These are phyloP conservation scores for Nicotiana noctiflora DNA, from an alignment of 257 asterid genomes.

Conservation along the genomic window DNA sequence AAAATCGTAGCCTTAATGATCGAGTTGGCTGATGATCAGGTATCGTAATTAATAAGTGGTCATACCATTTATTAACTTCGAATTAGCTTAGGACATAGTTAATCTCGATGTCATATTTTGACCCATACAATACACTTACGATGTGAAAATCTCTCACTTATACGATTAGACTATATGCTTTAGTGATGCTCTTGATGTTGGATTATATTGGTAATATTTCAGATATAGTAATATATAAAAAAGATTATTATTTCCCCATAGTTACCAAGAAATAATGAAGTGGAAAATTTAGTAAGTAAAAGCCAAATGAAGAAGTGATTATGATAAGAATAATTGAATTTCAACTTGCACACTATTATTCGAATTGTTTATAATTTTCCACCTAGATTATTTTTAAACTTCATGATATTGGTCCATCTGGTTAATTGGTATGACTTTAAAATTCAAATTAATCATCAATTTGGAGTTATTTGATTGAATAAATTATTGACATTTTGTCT, in stretches of 20 bases:
- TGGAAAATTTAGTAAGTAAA: neutral
- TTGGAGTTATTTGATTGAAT: neutral
- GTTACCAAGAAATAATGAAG: neutral
- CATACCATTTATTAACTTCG: no score
- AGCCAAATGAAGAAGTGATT: neutral
- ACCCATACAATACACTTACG: no score
- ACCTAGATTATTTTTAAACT: neutral
- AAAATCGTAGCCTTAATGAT: no score
- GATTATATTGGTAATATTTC: neutral
- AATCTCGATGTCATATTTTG: no score
- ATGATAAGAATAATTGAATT: neutral
- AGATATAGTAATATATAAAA: neutral
- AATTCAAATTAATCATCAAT: neutral
- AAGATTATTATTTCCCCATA: neutral
- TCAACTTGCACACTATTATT: neutral
- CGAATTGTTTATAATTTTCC: neutral
- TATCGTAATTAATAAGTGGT: no score
- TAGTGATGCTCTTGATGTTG: neutral
- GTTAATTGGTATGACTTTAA: neutral
- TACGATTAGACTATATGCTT: neutral
- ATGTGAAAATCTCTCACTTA: neutral
- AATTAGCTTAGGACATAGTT: no score
- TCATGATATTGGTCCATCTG: neutral
- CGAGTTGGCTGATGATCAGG: no score
- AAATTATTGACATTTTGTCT: constrained; percentile 4